phyloP scores from a whole-genome alignment of 2,329 filamentous ascomycete genomes.

The Trichothecium sympodiale region DNA sequence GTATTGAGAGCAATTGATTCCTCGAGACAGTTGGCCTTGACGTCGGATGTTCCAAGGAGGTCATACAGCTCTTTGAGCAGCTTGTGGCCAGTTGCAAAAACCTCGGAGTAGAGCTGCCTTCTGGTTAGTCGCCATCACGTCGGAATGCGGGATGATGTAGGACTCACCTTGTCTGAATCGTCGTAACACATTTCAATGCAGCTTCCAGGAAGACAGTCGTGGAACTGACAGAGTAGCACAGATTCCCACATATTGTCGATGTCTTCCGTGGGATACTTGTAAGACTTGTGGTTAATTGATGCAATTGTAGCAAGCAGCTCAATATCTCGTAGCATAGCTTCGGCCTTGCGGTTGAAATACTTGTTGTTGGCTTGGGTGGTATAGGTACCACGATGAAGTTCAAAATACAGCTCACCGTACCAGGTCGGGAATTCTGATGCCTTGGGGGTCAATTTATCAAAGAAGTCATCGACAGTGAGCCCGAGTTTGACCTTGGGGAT shows the following conservation, averaged over 20 bases:
- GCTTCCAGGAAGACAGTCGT: conserved; percentile 91
- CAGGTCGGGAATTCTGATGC: conserved; percentile 75
- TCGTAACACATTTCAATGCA: conserved; percentile 98
- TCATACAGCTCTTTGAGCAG: conserved; percentile 59
- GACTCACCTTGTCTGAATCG: conserved; percentile 67
- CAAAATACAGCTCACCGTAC: conserved; percentile 98
- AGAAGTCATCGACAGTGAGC: conserved; percentile 87
- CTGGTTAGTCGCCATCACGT: conserved; percentile 11
- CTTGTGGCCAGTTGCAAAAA: conserved; percentile 67
- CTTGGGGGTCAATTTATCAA: conserved; percentile 73
- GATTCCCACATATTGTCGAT: conserved; percentile 94
- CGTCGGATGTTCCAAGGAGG: conserved; percentile 50
- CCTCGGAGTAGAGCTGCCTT: conserved; percentile 60
- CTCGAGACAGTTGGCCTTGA: conserved; percentile 25
- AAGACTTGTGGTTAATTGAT: conserved; percentile 58
- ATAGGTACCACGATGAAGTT: conserved; percentile 92
- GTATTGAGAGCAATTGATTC: conserved; percentile 66
- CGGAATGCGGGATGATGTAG: neutral
- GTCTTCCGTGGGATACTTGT: conserved; percentile 88
- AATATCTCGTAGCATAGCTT: conserved; percentile 75
- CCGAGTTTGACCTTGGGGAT: conserved; percentile 85
- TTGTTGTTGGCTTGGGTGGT: conserved; percentile 98
- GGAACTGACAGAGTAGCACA: conserved; percentile 88
- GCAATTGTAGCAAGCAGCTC: conserved; percentile 82
- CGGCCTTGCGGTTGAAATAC: conserved; percentile 77